These are phyloP conservation scores for Styphnolobium japonicum DNA, from an alignment of 306 rosid species.

Conservation along the genomic window DNA sequence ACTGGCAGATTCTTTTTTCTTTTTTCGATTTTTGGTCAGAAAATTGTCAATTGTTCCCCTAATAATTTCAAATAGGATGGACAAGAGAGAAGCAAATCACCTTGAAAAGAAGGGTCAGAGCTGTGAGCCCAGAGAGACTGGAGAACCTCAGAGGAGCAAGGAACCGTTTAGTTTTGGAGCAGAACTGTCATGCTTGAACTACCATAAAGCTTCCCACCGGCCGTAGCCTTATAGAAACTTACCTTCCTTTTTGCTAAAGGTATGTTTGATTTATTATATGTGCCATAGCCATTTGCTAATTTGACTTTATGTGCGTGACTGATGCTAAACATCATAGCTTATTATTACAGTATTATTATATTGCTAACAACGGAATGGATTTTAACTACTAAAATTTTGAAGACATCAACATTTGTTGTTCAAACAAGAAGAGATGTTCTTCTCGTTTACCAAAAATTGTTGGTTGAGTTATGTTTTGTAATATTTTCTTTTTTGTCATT, in stretches of 20 bases:
- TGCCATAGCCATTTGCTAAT: constrained; percentile 1
- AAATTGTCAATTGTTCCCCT: constrained; percentile 73
- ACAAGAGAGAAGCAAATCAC: constrained; percentile 27
- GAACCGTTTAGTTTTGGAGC: constrained; percentile 33
- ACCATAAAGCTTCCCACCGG: constrained; percentile 26
- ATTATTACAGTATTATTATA: background rate
- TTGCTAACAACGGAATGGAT: background rate
- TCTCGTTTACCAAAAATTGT: background rate
- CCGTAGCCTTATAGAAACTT: constrained; percentile 26
- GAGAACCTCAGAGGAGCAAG: constrained; percentile 40
- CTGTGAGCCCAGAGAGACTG: constrained; percentile 46
- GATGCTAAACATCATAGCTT: background rate
- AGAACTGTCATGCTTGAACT: constrained; percentile 36
- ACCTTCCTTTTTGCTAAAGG: no score
- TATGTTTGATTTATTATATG: no score
- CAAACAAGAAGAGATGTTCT: background rate
- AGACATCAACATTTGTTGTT: background rate
- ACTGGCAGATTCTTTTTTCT: constrained; percentile 52
- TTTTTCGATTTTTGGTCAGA: constrained; percentile 43
- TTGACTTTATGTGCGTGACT: constrained; percentile 8
- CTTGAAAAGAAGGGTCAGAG: constrained; percentile 49
- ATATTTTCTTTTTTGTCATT: background rate
- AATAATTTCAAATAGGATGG: background rate
- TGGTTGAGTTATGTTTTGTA: background rate
- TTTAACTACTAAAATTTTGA: background rate